Evolutionary conservation across 2,329 filamentous ascomycete species (phyloP).

Genomic region (Chrysoporthe puriensis): DNA sequence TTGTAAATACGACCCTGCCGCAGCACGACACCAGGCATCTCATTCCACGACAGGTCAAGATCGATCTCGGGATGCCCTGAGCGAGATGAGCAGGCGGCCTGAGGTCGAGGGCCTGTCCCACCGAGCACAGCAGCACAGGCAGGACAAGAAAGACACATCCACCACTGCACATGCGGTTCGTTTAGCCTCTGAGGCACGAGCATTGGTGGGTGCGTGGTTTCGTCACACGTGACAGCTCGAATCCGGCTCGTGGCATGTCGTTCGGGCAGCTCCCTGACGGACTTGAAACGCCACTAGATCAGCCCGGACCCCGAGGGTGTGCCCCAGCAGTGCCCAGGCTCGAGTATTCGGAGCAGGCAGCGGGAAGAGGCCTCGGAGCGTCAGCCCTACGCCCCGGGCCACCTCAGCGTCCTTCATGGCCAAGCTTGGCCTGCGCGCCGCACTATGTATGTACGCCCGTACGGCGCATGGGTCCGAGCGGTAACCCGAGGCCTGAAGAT

Average conservation of each 20-base stretch:
- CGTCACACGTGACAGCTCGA: slow-evolving; percentile 9
- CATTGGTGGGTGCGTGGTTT: slow-evolving; percentile 1
- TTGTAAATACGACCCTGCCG: no score
- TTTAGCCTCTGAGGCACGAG: background rate
- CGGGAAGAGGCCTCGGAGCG: background rate
- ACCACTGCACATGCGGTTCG: background rate
- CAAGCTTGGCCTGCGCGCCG: background rate
- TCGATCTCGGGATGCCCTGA: slow-evolving; percentile 1
- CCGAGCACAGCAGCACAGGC: background rate
- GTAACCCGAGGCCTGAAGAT: background rate
- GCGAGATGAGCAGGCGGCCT: background rate
- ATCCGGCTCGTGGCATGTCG: background rate
- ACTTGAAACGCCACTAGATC: slow-evolving; percentile 13
- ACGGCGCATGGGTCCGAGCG: background rate
- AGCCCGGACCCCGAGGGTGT: background rate
- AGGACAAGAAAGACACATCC: background rate
- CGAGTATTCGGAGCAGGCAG: no score
- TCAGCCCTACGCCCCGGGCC: background rate
- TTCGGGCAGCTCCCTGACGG: background rate
- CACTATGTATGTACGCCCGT: no score
- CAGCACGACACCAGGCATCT: no score
- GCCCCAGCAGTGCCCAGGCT: no score
- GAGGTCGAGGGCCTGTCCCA: background rate
- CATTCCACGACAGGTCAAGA: background rate
- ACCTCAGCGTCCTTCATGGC: background rate